These are phyloP conservation scores for Cryphonectria radicalis DNA, from an alignment of 2,329 filamentous ascomycete genomes.

Conservation along the genomic window DNA sequence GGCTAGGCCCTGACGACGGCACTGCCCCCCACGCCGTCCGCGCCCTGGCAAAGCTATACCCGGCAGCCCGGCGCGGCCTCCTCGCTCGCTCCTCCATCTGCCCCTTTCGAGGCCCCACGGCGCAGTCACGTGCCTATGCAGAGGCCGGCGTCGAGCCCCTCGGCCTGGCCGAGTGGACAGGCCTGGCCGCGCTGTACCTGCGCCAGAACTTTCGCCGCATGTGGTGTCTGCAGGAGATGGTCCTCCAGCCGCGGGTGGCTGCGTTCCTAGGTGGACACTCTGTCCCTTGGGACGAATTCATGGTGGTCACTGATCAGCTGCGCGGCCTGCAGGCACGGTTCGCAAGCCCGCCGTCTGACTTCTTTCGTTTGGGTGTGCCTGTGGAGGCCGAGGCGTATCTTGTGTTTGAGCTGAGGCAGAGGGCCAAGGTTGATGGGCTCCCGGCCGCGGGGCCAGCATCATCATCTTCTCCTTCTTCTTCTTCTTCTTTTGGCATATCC, in stretches of 20 bases:
- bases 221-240: neutral
- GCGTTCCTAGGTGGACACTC: neutral
- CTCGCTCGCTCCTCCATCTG: neutral
- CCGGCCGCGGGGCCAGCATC: neutral
- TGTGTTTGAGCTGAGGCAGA: neutral
- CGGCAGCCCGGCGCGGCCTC: neutral
- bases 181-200: neutral
- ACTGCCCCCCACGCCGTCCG: neutral
- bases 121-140: neutral
- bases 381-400: neutral
- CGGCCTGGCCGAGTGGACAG: neutral
- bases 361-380: neutral
- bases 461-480: no score
- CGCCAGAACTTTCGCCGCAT: neutral
- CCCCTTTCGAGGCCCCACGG: neutral
- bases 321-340: neutral
- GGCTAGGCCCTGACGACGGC: constrained; percentile 20
- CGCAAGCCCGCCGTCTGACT: neutral
- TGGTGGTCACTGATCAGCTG: neutral
- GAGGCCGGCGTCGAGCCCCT: neutral
- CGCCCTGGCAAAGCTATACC: constrained; percentile 2
- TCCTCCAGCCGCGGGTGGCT: neutral
- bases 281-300: neutral
- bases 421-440: neutral
- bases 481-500: neutral